phyloP scores from a whole-genome alignment of 1,139 yeast genomes.

The Lodderomyces orthopsilosis region DNA sequence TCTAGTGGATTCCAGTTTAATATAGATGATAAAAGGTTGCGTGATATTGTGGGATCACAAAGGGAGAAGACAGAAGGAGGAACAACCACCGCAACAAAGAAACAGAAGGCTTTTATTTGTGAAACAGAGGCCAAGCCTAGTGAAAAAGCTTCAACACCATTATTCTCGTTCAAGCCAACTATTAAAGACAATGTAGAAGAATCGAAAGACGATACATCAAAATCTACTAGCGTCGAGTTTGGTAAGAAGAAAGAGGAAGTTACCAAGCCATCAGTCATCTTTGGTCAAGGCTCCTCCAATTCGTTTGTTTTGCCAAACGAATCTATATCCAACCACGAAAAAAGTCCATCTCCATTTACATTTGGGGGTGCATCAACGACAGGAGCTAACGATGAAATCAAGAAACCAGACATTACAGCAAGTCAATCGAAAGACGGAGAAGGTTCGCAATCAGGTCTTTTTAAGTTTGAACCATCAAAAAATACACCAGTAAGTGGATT shows the following conservation, averaged over 20 bases:
- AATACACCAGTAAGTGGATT: background rate
- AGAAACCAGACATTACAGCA: background rate
- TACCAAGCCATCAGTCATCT: too few relatives aligned
- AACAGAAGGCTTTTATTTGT: background rate
- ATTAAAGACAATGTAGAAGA: background rate
- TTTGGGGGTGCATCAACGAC: background rate
- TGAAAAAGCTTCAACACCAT: background rate
- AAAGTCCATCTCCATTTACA: background rate
- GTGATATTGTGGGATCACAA: background rate
- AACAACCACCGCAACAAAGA: background rate
- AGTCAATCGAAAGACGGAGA: background rate
- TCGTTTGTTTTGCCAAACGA: slow-evolving; percentile 6
- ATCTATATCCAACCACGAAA: background rate
- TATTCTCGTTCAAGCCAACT: background rate
- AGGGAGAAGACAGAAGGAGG: background rate
- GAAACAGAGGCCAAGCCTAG: background rate
- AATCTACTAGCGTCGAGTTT: background rate
- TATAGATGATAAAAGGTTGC: slow-evolving; percentile 1
- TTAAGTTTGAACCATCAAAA: background rate
- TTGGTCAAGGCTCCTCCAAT: slow-evolving; percentile 3
- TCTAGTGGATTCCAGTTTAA: slow-evolving; percentile 40
- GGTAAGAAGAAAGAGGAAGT: slow-evolving; percentile 1
- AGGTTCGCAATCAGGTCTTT: background rate
- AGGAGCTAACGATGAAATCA: background rate
- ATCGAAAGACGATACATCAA: background rate